Conservation (phyloP, 495 filamentous ascomycete species). For the Podospora pseudoanserina region DNA sequence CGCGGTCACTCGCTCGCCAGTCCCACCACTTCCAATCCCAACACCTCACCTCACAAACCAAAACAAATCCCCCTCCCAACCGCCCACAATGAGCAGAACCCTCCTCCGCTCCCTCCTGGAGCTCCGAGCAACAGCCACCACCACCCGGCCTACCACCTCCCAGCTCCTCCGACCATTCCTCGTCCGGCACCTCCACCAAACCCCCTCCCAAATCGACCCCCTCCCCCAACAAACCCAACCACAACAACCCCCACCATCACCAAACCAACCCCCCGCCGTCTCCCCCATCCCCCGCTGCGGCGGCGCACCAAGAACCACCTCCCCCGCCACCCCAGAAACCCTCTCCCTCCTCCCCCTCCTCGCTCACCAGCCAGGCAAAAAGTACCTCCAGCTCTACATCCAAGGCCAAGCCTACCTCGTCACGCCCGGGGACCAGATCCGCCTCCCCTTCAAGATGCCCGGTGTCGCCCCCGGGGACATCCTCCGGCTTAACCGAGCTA, state of each 20-base stretch:
- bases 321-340: conserved; percentile 56
- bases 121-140: conserved; percentile 35
- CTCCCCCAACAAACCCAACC: conserved; percentile 10
- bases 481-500: conserved; percentile 80
- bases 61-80: not conserved
- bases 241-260: conserved; percentile 29
- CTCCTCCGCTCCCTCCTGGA: conserved; percentile 48
- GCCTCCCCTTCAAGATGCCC: conserved; percentile 93
- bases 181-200: conserved; percentile 27
- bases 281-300: conserved; percentile 31
- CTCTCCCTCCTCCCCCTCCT: conserved; percentile 66
- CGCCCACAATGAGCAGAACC: conserved; percentile 42
- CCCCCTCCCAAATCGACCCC: conserved; percentile 30
- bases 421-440: conserved; percentile 76
- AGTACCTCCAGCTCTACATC: conserved; percentile 85
- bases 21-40: not conserved
- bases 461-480: conserved; percentile 77
- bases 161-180: conserved; percentile 15
- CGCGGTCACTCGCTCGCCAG: conserved; percentile 4
- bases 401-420: conserved; percentile 88
- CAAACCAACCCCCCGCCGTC: conserved; percentile 15
- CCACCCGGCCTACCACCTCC: conserved; percentile 32
- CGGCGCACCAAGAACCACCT: conserved; percentile 20
- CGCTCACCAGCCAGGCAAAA: conserved; percentile 61
- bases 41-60: conserved; percentile 1